A percentile compares a stretch with the other conserved stretches of the same genome.
Conservation (phyloP, 495 filamentous ascomycete genomes). For the Jackrogersella minutella region DNA sequence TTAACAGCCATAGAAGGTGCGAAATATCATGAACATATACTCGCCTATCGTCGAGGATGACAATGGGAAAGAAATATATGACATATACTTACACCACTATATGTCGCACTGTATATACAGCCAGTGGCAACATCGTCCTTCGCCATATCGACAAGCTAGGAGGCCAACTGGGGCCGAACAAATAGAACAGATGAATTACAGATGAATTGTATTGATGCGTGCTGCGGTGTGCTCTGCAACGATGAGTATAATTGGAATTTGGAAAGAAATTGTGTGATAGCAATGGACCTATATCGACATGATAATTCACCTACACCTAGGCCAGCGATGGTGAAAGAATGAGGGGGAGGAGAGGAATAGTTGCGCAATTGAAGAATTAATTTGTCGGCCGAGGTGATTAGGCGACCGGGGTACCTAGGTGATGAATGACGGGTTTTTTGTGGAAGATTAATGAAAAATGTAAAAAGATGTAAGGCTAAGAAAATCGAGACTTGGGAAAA, state of each 20-base stretch:
- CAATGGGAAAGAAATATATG: conserved; percentile 1
- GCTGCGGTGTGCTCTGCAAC: too few relatives aligned
- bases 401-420: conserved; percentile 9
- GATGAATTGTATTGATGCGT: too few relatives aligned
- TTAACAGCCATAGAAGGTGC: too few relatives aligned
- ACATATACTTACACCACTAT: conserved; percentile 79
- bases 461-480: background rate
- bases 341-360: background rate
- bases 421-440: background rate
- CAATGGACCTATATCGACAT: too few relatives aligned
- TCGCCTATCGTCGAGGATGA: background rate
- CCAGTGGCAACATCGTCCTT: conserved; percentile 44
- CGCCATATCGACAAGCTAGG: conserved; percentile 45
- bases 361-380: conserved; percentile 9
- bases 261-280: too few relatives aligned
- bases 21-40: too few relatives aligned
- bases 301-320: background rate
- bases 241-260: too few relatives aligned
- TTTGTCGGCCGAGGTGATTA: conserved; percentile 17
- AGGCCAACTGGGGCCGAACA: conserved; percentile 8
- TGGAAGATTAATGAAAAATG: too few relatives aligned
- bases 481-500: too few relatives aligned
- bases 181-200: background rate
- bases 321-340: background rate
- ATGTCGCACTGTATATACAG: conserved; percentile 86